Evolutionary conservation across 2,329 filamentous ascomycete genomes (phyloP).

Genomic region (Sclerotinia trifoliorum): DNA sequence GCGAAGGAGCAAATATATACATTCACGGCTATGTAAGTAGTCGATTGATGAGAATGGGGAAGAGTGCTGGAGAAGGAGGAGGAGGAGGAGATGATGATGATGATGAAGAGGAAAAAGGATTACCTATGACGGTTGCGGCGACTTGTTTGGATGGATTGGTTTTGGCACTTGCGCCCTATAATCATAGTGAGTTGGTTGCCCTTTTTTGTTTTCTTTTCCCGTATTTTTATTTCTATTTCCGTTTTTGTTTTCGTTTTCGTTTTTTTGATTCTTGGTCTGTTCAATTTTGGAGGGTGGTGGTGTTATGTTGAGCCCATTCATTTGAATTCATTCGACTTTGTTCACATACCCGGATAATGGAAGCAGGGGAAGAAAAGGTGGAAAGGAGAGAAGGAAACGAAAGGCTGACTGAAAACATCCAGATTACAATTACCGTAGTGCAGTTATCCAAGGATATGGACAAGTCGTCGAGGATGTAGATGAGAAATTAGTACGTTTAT

Average conservation of each 20-base stretch:
- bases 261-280: neutral
- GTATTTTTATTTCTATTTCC: too few relatives aligned
- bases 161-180: slow-evolving; percentile 74
- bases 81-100: too few relatives aligned
- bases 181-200: slow-evolving; percentile 62
- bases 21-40: slow-evolving; percentile 82
- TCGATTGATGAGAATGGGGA: slow-evolving; percentile 62
- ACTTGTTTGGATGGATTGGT: slow-evolving; percentile 78
- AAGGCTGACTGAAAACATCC: neutral
- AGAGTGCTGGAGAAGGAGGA: neutral
- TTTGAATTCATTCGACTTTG: too few relatives aligned
- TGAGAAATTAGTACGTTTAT: slow-evolving; percentile 57
- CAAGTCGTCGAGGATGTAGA: slow-evolving; percentile 61
- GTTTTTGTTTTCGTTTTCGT: too few relatives aligned
- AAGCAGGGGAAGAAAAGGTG: too few relatives aligned
- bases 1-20: slow-evolving; percentile 71
- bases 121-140: slow-evolving; percentile 71
- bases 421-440: slow-evolving; percentile 74
- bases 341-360: too few relatives aligned
- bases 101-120: slow-evolving; percentile 44
- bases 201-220: too few relatives aligned
- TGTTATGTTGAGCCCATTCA: too few relatives aligned
- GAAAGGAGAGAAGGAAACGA: too few relatives aligned
- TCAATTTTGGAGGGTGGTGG: neutral
- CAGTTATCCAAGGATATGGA: slow-evolving; percentile 73